Base-by-base conservation (phyloP, 78 protist genomes). In the Cavenderia fasciculata region DNA sequence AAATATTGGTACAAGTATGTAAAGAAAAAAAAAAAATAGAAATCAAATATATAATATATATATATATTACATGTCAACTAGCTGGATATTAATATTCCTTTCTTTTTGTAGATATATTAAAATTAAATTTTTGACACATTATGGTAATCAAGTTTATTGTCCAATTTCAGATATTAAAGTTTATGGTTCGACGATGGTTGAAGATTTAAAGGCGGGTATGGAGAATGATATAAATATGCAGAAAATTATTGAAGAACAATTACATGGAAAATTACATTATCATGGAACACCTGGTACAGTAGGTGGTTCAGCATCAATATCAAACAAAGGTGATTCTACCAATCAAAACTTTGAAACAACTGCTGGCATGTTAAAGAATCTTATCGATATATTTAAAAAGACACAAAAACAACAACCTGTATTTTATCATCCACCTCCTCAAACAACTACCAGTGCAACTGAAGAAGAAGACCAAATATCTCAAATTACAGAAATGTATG, bases 151-250 rank as follows among this genome's bases (percentile, higher is more conserved):
- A 33, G 27, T 52, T 14, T 92, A 84, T 68, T 92, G 95, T 41
- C 91, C 95, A 14, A n/a, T 92, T 6, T 79, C 90, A 23, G 59
- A 61, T 8, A 43, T 92, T 2, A 82, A 70, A 41, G 95, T 92
- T 12, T 82, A 68, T 75, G 95, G 95, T 33, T 56, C 74, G 4
- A 92, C 89, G 5, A 73, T 79, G 89, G 57, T 92, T 44, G 95
- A 92, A 38, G 92, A 92, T 73, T 36, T 89, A 51, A 65, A 76
- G 31, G 25, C 59, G 29, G 82, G 66, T 56, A 79, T 44, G 87
- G n/a, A 63, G 29, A 70, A 71, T 23, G 94, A 44, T 43, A 66
- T 51, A 6, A 72, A 66, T 46, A 72, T 46, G 12, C 44, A 47
- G 29, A 62, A 70, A 25, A 38, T 87, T 21, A 71, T 27, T 3